Base-by-base conservation (phyloP, 768 basidiomycete genomes). In the Amanita pallidorosea region DNA sequence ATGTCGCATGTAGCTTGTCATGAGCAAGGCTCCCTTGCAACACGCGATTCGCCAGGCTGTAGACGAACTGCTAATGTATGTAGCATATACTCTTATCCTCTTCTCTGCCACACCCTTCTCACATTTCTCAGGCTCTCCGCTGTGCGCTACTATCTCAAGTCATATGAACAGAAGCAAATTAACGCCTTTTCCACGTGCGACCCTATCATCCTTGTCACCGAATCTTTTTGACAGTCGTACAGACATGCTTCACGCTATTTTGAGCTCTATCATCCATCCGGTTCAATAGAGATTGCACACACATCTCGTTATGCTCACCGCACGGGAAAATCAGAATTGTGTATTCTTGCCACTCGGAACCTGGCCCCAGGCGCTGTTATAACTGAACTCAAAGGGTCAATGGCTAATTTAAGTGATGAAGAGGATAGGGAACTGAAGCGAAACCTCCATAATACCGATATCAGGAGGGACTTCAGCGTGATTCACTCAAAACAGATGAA, bases 161-260 rank as follows among this genome's bases (percentile, higher is more conserved):
- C 68, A 57, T 87, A 85, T 65, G 80, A 75, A 58, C 83, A 87
- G 71, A 83, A 87, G 59, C 88, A 92, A 71, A 81, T 89, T 63
- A 90, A 91, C 70, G 88, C 88, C 49, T 92, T 91, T 64, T 83
- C 88, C 69, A 92, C 88, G 88, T 91, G 77, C 68, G 88, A 81
- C 57, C 45, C 58, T 56, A 56, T 54, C 53, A 62, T 56, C 49
- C 49, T 56, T 48, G 37, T 47, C 51, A 34, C 31, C 51, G 45
- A 5, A 13, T 33, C 55, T 49, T 53, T 52, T 58, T 54, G 54
- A 56, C 57, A 54, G 54, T 55, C 36, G 42, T 59, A 9, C 58
- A 92, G 88, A 47, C 89, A 92, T 63, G 88, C 86, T 37, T 89
- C 86, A 40, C 85, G 89, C 33, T 92, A 92, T 65, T 83, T 91